Conservation (phyloP, 1,284 basidiomycete species). For the Chiua sp. region DNA sequence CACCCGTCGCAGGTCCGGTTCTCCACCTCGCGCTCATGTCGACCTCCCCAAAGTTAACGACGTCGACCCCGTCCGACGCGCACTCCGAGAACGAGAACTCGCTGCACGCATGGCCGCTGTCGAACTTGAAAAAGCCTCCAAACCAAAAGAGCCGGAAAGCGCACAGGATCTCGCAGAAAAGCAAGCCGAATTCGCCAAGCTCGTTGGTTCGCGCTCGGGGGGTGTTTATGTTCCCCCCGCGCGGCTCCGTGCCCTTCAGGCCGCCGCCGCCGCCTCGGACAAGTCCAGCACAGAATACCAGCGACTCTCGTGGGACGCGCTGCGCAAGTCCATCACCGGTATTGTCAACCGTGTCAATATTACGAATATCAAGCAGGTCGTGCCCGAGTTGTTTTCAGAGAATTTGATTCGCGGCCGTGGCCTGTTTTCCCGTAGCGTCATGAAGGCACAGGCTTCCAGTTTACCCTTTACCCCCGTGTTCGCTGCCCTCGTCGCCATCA, state of each 20-base stretch:
- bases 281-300: constrained; percentile 94
- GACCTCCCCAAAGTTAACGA: constrained; percentile 69
- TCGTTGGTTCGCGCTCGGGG: constrained; percentile 81
- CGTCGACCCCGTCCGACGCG: constrained; percentile 77
- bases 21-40: constrained; percentile 49
- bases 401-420: constrained; percentile 92
- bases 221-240: constrained; percentile 98
- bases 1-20: constrained; percentile 66
- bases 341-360: constrained; percentile 99
- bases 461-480: constrained; percentile 98
- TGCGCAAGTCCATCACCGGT: constrained; percentile 98
- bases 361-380: constrained; percentile 95
- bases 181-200: constrained; percentile 82
- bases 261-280: constrained; percentile 85
- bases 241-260: constrained; percentile 89
- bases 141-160: constrained; percentile 51
- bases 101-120: constrained; percentile 74
- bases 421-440: constrained; percentile 90
- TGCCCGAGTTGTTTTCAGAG: constrained; percentile 93
- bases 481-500: constrained; percentile 91
- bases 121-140: constrained; percentile 68
- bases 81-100: constrained; percentile 80
- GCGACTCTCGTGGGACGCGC: constrained; percentile 95
- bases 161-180: constrained; percentile 63
- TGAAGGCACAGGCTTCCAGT: constrained; percentile 97